Evolutionary conservation across 768 basidiomycete species (phyloP).

Genomic region (Lactarius indigo): DNA sequence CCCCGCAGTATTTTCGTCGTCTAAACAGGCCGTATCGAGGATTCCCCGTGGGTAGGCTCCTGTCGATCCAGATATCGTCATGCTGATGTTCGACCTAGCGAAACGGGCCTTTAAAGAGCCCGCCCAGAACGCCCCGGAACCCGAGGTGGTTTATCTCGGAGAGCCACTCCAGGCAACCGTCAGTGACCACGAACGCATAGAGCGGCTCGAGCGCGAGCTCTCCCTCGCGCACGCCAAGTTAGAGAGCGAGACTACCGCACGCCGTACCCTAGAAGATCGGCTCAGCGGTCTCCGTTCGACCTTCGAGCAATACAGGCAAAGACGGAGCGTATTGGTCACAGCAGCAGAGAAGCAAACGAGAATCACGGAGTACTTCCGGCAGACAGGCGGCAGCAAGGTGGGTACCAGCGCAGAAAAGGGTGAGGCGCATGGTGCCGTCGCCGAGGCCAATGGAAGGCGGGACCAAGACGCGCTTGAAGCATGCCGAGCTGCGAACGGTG

Average conservation of each 20-base stretch:
- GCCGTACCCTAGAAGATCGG: slow-evolving; percentile 60
- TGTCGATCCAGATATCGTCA: neutral
- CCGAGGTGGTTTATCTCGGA: slow-evolving; percentile 54
- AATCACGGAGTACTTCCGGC: slow-evolving; percentile 40
- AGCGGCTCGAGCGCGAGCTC: slow-evolving; percentile 59
- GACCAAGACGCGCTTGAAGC: slow-evolving; percentile 87
- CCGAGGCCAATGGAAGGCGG: slow-evolving; percentile 87
- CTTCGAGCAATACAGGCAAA: slow-evolving; percentile 49
- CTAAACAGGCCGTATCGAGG: slow-evolving; percentile 60
- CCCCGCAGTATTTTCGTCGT: slow-evolving; percentile 64
- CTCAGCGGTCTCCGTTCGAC: slow-evolving; percentile 53
- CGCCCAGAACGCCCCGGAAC: slow-evolving; percentile 57
- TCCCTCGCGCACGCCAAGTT: slow-evolving; percentile 56
- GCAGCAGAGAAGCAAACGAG: slow-evolving; percentile 57
- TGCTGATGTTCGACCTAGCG: slow-evolving; percentile 46
- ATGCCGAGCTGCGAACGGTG: slow-evolving; percentile 63
- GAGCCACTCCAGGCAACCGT: slow-evolving; percentile 41
- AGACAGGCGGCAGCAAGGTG: no score
- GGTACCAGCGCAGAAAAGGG: neutral
- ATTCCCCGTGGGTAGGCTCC: slow-evolving; percentile 56
- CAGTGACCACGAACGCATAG: slow-evolving; percentile 49
- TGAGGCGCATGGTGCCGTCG: slow-evolving; percentile 81
- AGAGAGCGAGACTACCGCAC: slow-evolving; percentile 55
- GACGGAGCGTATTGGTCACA: slow-evolving; percentile 56
- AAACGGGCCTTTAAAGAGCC: slow-evolving; percentile 72